Base-by-base conservation (phyloP, 371 early-diverging fungal genomes). In the Mortierella sp. region DNA sequence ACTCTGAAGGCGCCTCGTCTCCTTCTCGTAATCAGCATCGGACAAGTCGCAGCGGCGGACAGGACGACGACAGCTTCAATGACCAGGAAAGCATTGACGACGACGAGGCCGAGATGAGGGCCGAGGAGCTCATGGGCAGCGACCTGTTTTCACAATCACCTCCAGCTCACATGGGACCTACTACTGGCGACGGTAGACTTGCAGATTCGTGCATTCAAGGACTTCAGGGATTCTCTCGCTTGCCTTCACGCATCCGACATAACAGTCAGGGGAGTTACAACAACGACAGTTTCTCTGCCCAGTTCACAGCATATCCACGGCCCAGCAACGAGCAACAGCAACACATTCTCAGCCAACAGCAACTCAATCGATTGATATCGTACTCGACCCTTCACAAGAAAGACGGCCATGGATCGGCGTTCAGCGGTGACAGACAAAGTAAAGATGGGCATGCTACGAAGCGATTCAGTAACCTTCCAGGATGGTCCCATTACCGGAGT, bases 21-120 rank as follows among this genome's bases (percentile, higher is more conserved):
- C 71, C 28, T 55, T 26, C 54, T 3, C 54, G 67, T 48, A 64
- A 69, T 24, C 64, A 50, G 50, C 50, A 61, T 48, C 75, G 34
- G 16, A 53, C 46, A n/a, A 72, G 75, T 46, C 59, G 57, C 5
- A 26, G 50, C 13, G 34, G 74, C 13, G 34, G 74, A 24, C 48
- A 43, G 19, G 84, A 77, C 46, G 75, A 73, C 28, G 78, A 85
- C 2, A 78, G 71, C 71, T 53, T 76, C n/a, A 67, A 69, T 67
- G 81, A 73, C 16, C 78, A 77, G 16, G 78, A 81, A 50, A 81
- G 81, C n/a, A 64, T 64, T 21, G 81, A 74, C 51, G 85, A 85
- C 37, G 85, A 85, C 8, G 85, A 85, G 53, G 85, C 85, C 16
- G 85, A 81, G 71, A 34, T 81, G 19, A 75, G 78, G 6, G 85